Evolutionary conservation across 2,329 filamentous ascomycete species (phyloP), one percentile per base, ranked within the genome.

Genomic region (Sphaerostilbella broomeana): DNA sequence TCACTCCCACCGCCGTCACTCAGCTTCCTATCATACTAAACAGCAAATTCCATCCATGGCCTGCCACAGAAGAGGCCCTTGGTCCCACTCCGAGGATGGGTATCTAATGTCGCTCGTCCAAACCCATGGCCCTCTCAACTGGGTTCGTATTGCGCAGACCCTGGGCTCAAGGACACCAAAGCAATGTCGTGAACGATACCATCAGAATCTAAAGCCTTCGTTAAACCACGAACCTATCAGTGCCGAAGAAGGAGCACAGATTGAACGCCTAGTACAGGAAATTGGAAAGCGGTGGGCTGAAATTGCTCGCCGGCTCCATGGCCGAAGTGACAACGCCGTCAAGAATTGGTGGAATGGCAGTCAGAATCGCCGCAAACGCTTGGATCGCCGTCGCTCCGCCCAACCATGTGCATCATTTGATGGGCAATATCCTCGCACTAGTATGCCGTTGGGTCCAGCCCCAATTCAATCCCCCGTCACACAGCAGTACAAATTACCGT

Each of bases 271-370:
- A 59, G 89, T 95, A 12, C 62, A 65, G 9, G 75, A 84, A 52
- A 79, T 86, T 67, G 88, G 88, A 46, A 90, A 88, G 68, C 79
- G 84, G 41, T 95, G 89, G 89, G 89, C 89, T 3, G 87, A 95
- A 58, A 95, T 95, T 56, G 86, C 89, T 30, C 76, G 89, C 49
- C 73, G 79, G 31, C 73, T 95, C 15, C 75, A 82, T 39, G 87
- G 87, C 48, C 82, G 89, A 55, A 94, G 88, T 61, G 89, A 95
- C 68, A 95, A 95, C 56, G 84, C 86, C 19, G 86, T 95, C 47
- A 95, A 95, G 76, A 95, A 95, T 63, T 95, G 88, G 87, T 95
- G 86, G 34, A 45, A 45, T 20, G 40, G 40, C 21, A 86, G 83
- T 58, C 84, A 89, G 73, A 95, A 95, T 66, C 79, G 88, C 54